Evolutionary conservation across 441 rosid species (phyloP).

Genomic region (Syzygium malaccense): DNA sequence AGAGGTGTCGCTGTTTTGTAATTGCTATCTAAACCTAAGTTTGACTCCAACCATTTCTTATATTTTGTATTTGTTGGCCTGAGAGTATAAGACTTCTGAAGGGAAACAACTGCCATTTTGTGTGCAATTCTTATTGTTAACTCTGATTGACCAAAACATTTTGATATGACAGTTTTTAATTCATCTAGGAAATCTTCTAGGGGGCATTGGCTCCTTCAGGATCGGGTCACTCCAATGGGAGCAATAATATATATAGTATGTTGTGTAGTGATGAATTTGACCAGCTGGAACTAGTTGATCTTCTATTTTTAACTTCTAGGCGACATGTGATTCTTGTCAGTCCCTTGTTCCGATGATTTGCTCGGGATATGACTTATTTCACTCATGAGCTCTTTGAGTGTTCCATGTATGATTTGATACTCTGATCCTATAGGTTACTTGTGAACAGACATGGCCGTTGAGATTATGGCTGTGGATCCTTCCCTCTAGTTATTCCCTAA

Average conservation of each 20-base stretch:
- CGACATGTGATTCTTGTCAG: not conserved
- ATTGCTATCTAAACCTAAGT: not conserved
- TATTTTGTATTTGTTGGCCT: not conserved
- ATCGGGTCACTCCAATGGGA: not conserved
- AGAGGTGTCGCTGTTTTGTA: not conserved
- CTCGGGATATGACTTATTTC: not conserved
- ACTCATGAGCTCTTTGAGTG: not conserved
- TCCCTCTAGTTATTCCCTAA: not conserved
- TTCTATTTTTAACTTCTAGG: not conserved
- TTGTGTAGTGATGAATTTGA: not conserved
- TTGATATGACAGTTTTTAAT: not conserved
- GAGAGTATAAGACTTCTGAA: not conserved
- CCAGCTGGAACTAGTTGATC: not conserved
- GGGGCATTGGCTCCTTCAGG: not conserved
- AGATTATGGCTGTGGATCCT: not conserved
- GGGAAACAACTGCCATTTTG: not conserved
- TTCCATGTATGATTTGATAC: not conserved
- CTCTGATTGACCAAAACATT: not conserved
- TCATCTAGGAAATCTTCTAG: not conserved
- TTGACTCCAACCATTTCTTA: not conserved
- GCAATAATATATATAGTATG: not conserved
- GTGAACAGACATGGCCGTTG: not conserved
- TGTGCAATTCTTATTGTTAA: not conserved
- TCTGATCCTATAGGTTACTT: not conserved
- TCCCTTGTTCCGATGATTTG: not conserved